Evolutionary conservation across 2,329 filamentous ascomycete species (phyloP), one percentile per base, ranked within the genome.

Genomic region (Zymoseptoria passerinii): DNA sequence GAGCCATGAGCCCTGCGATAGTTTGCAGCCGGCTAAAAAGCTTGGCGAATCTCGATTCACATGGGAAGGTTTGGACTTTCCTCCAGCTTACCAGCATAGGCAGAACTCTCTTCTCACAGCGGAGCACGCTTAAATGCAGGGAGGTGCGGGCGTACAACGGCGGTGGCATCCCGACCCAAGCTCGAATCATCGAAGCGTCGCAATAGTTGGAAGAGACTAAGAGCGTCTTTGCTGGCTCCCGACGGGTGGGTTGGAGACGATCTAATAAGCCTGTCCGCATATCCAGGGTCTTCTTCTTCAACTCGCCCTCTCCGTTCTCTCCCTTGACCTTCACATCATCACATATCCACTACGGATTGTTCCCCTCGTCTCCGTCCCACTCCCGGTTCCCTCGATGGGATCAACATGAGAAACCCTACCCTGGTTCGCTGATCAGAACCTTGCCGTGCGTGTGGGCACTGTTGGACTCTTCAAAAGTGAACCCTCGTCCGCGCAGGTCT

Each of bases 281-380:
- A 44, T 44, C 35, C 35, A 44, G 35, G 35, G 35, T 44, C 35
- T 44, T 44, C 35, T 44, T 16, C 35, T 44, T 44, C 35, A 44
- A 13, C 35, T 44, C 35, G 35, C 35, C 35, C 35, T 44, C 35
- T 44, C 35, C 35, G 20, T 28, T n/a, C 55, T 52, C 49, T 27
- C 49, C 23, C 50, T 57, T 44, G 4, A 40, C 44, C n/a, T n/a
- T n/a, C n/a, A n/a, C n/a, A n/a, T n/a, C n/a, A 28, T 23, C 20
- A 50, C 23, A 23, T 4, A 2, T 23, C 23, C 23, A 23, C 23
- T 23, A 23, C n/a, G n/a, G n/a, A n/a, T 23, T 4, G 23, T 23
- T n/a, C 51, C 23, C 50, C 29, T 23, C 49, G 8, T 49, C 29
- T 51, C 57, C 29, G 57, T 49, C 50, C 52, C 50, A 50, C 54